Percentiles rank a stretch among this genome's conserved stretches.
Evolutionary conservation across 805 yeast species (phyloP).

Genomic region (Kregervanrija pseudodelftensis): DNA sequence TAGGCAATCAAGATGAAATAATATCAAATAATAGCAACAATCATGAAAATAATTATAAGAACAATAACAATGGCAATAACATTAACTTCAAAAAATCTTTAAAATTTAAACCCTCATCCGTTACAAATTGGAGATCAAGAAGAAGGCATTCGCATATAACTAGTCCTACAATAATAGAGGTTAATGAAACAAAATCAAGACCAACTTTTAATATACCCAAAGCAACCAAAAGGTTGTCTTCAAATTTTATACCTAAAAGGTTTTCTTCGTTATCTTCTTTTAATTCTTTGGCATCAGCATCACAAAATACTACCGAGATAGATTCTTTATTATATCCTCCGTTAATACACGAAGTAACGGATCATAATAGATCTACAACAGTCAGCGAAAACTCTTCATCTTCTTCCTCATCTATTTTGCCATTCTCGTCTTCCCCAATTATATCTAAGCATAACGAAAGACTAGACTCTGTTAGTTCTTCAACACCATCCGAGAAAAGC

Average conservation of each 20-base stretch:
- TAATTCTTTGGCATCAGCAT: not conserved
- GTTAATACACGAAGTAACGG: too few species aligned
- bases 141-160: not conserved
- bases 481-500: conserved; percentile 9
- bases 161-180: not conserved
- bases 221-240: conserved; percentile 3
- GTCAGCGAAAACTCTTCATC: not conserved
- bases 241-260: not conserved
- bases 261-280: not conserved
- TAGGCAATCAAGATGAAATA: too few species aligned
- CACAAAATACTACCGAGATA: not conserved
- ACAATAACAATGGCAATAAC: too few species aligned
- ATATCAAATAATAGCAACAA: too few species aligned
- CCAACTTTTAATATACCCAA: not conserved
- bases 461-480: conserved; percentile 6
- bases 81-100: too few species aligned
- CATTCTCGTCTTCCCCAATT: not conserved
- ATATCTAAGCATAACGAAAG: not conserved
- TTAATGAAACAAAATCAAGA: not conserved
- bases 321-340: not conserved
- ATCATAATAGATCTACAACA: too few species aligned
- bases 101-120: too few species aligned
- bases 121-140: too few species aligned
- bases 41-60: too few species aligned
- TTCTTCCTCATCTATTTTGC: not conserved